Evolutionary conservation across 495 filamentous ascomycete genomes (phyloP).

Genomic region (Aspergillus diversus): DNA sequence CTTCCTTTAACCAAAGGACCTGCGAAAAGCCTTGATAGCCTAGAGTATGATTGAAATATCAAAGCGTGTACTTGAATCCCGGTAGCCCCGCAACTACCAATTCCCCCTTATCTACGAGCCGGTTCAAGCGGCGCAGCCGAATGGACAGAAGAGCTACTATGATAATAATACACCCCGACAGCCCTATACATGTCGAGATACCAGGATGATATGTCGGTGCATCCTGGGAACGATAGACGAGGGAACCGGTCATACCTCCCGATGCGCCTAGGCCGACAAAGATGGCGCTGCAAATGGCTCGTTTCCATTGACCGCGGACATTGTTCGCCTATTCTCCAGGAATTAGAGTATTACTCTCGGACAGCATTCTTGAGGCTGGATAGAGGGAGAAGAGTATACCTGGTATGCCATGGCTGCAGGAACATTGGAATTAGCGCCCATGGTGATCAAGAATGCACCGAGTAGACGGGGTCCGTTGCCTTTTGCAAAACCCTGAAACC

Average conservation of each 20-base stretch:
- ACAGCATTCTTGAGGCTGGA: not conserved
- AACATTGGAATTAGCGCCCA: conserved; percentile 59
- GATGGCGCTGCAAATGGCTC: conserved; percentile 54
- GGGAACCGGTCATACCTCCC: conserved; percentile 57
- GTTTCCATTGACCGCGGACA: conserved; percentile 62
- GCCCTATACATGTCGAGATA: conserved; percentile 37
- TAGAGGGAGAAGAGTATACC: not conserved
- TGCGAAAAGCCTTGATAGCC: too few species aligned
- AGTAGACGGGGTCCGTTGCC: conserved; percentile 55
- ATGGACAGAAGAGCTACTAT: conserved; percentile 1
- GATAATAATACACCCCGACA: conserved; percentile 4
- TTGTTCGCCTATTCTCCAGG: conserved; percentile 50
- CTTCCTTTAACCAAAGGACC: not conserved
- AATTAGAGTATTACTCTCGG: conserved; percentile 21
- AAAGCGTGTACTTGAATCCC: conserved; percentile 22
- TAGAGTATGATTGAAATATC: not conserved
- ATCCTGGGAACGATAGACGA: conserved; percentile 55
- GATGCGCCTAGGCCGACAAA: conserved; percentile 51
- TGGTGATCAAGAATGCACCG: conserved; percentile 61
- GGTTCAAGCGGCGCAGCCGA: conserved; percentile 12
- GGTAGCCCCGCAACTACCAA: conserved; percentile 16
- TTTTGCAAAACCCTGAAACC: conserved; percentile 42
- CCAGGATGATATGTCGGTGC: conserved; percentile 51
- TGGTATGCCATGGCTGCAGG: conserved; percentile 58
- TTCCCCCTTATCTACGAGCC: conserved; percentile 13